A percentile compares a stretch with the other conserved stretches of the same genome.
phyloP scores from a whole-genome alignment of 2,329 filamentous ascomycete species.

The Plectosphaerella sp. region DNA sequence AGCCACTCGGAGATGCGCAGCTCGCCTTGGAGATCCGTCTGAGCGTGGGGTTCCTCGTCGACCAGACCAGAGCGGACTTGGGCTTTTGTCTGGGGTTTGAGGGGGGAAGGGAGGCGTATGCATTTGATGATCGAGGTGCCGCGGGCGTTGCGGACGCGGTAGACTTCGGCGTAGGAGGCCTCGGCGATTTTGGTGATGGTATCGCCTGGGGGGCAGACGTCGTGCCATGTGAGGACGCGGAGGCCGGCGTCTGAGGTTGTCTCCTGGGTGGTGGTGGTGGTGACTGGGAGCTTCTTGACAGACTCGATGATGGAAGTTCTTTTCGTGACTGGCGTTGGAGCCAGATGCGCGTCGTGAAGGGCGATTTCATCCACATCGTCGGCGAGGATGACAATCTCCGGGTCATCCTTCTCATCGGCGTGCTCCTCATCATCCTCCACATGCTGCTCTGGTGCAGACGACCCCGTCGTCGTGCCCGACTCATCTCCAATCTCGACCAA shows the following conservation, averaged over 20 bases:
- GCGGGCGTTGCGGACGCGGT: constrained; percentile 53
- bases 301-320: constrained; percentile 64
- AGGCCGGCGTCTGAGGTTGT: constrained; percentile 19
- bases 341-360: constrained; percentile 50
- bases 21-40: constrained; percentile 53
- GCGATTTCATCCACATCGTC: constrained; percentile 26
- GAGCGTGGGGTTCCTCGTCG: constrained; percentile 53
- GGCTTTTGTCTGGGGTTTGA: constrained; percentile 52
- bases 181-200: constrained; percentile 61
- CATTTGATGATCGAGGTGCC: constrained; percentile 64
- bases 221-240: constrained; percentile 49
- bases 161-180: constrained; percentile 63
- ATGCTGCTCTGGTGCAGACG: background rate
- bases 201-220: constrained; percentile 50
- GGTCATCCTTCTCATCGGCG: background rate
- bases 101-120: constrained; percentile 54
- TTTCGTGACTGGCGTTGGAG: constrained; percentile 46
- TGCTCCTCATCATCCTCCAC: background rate
- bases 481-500: constrained; percentile 21
- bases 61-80: constrained; percentile 50
- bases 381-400: background rate
- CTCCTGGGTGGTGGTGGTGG: background rate
- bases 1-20: constrained; percentile 60
- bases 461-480: constrained; percentile 2
- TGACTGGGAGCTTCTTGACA: constrained; percentile 35